phyloP scores from a whole-genome alignment of 371 early-diverging fungal species.

The Dichotomocladium elegans region DNA sequence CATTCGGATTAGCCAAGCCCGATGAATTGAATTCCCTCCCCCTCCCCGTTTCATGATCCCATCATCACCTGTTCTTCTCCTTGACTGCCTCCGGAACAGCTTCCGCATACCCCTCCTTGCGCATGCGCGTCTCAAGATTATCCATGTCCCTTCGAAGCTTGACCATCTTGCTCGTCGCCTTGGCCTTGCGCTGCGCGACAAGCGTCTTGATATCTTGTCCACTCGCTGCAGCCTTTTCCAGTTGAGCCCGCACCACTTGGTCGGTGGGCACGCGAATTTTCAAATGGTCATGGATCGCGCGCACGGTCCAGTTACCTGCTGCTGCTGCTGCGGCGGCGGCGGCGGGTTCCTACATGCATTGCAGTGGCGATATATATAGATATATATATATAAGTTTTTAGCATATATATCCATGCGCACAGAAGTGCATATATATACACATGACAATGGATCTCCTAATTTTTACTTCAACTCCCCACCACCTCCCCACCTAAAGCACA shows the following conservation, averaged over 20 bases:
- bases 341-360: no score
- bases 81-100: slow-evolving; percentile 39
- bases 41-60: background rate
- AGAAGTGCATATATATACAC: no score
- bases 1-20: no score
- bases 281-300: slow-evolving; percentile 30
- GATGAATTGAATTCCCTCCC: background rate
- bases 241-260: slow-evolving; percentile 30
- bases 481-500: slow-evolving; percentile 6
- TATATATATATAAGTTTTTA: background rate
- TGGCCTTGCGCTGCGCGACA: slow-evolving; percentile 19
- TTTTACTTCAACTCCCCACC: background rate
- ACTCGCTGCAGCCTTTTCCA: slow-evolving; percentile 27
- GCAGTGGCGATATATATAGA: slow-evolving; percentile 1
- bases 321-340: no score
- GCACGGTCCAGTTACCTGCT: slow-evolving; percentile 23
- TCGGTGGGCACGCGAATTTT: slow-evolving; percentile 48
- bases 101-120: slow-evolving; percentile 28
- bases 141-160: slow-evolving; percentile 32
- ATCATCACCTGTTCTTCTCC: slow-evolving; percentile 41
- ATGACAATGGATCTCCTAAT: no score
- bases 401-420: background rate
- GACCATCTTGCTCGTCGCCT: slow-evolving; percentile 26
- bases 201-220: slow-evolving; percentile 20
- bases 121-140: slow-evolving; percentile 25